phyloP scores from a whole-genome alignment of 169 alveolate species.

The Cryptosporidium sp. region DNA sequence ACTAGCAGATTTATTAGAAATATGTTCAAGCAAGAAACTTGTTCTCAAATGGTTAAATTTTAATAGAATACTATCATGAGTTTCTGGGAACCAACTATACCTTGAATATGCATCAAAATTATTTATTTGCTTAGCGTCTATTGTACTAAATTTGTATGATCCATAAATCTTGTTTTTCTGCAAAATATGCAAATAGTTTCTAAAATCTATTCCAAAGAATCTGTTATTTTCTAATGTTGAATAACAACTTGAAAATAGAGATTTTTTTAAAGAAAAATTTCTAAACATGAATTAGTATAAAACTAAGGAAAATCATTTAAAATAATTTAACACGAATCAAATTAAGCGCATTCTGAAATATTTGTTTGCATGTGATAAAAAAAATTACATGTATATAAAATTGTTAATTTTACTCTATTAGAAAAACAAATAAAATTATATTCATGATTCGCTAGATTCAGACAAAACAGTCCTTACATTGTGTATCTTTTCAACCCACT shows the following conservation, averaged over 20 bases:
- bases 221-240: not conserved
- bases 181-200: not conserved
- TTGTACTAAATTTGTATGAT: not conserved
- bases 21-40: not conserved
- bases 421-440: not conserved
- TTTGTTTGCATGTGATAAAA: not conserved
- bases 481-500: constrained; percentile 71
- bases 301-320: not conserved
- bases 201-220: not conserved
- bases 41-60: constrained; percentile 5
- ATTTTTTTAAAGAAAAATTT: not conserved
- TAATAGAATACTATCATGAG: not conserved
- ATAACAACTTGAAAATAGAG: not conserved
- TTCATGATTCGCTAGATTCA: constrained; percentile 4
- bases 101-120: not conserved
- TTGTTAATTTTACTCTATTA: not conserved
- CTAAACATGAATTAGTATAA: not conserved
- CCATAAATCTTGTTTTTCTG: not conserved
- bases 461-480: constrained; percentile 63
- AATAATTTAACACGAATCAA: not conserved
- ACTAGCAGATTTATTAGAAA: constrained; percentile 15
- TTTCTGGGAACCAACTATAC: not conserved
- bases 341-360: not conserved
- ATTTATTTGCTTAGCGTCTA: not conserved
- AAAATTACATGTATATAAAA: constrained; percentile 3